Evolutionary conservation across 495 filamentous ascomycete species (phyloP), one percentile per base, ranked within the genome.

Genomic region (Pseudevernia furfuracea): DNA sequence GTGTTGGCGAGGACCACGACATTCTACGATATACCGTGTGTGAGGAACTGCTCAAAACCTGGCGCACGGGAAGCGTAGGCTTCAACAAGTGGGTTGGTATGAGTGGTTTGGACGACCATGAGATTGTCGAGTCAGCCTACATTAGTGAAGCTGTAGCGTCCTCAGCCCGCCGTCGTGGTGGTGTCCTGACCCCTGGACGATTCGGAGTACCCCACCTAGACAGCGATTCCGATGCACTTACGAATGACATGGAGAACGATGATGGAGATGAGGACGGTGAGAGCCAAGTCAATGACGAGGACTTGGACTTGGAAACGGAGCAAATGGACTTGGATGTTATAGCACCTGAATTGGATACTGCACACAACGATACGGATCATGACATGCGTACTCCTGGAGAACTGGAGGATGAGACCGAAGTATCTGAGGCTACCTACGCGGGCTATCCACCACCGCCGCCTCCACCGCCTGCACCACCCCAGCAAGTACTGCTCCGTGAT

Each of bases 31-130:
- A 84, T 48, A 80, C 86, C 1, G 84, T 98, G 48, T 97, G 94
- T 69, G 89, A 97, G 72, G 92, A 97, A 75, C 80, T 97, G 70
- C 84, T 98, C 30, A 86, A 83, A 67, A 80, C 86, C 8, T 98
- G 94, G 94, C 82, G 87, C 43, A 85, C 83, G 66, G 94, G 95
- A 0, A 97, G 94, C 71, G 82, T 81, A 38, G 94, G 87, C n/a
- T 86, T 80, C 25, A 93, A 97, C 78, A 85, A 84, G 41, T 84
- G 87, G 64, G 87, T 97, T 68, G 94, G 92, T 17, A 83, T 86
- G 74, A 83, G 88, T 69, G 93, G 93, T 15, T 87, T 98, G 23
- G 90, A 96, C 72, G 94, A 98, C 69, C 93, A 97, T 69, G 86
- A 90, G 64, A 76, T 76, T 64, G 73, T 74, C 52, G 79, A 82